phyloP scores from a whole-genome alignment of 345 rosid genomes.

The Gossypium turneri region DNA sequence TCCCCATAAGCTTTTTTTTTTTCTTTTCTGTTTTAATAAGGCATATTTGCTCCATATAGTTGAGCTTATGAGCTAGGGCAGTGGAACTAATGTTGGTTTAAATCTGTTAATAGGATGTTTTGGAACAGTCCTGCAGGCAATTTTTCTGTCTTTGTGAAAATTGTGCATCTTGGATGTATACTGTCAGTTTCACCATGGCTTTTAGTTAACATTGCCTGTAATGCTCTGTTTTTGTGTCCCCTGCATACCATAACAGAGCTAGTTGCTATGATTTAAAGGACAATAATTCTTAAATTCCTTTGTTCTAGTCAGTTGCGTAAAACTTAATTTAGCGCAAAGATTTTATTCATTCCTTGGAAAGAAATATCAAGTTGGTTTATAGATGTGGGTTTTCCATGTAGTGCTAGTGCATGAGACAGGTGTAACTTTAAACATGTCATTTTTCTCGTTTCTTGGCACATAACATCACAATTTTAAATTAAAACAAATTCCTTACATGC shows the following conservation, averaged over 20 bases:
- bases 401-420: constrained; percentile 3
- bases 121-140: background rate
- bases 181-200: background rate
- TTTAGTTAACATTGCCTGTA: background rate
- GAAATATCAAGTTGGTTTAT: constrained; percentile 2
- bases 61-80: background rate
- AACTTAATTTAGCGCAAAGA: background rate
- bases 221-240: background rate
- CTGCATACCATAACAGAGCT: background rate
- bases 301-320: background rate
- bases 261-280: background rate
- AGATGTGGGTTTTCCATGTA: background rate
- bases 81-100: constrained; percentile 1
- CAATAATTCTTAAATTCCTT: background rate
- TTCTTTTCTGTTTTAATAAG: background rate
- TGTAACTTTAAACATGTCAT: constrained; percentile 10
- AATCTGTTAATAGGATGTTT: background rate
- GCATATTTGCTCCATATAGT: background rate
- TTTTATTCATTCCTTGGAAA: background rate
- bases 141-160: background rate
- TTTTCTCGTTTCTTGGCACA: background rate
- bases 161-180: background rate
- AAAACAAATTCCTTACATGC: constrained; percentile 1
- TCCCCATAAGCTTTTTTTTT: background rate
- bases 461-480: background rate